These are phyloP conservation scores for Adansonia gregorii DNA, from an alignment of 441 rosid genomes.

Conservation along the genomic window DNA sequence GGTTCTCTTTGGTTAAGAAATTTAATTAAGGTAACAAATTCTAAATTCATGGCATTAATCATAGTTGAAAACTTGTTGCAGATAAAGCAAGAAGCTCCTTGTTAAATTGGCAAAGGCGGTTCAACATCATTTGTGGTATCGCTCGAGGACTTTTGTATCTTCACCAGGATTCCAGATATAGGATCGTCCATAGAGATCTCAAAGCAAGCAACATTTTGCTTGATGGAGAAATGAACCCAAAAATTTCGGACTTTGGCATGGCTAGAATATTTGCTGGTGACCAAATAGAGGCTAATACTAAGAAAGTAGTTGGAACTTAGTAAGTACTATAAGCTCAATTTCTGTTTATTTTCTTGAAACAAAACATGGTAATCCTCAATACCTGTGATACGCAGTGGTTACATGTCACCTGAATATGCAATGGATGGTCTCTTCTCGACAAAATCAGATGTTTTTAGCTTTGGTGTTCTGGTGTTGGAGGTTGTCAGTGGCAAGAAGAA, in stretches of 20 bases:
- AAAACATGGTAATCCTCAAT: background rate
- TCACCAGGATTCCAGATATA: slow-evolving; percentile 70
- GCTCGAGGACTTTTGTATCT: slow-evolving; percentile 73
- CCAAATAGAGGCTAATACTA: slow-evolving; percentile 55
- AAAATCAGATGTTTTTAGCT: slow-evolving; percentile 78
- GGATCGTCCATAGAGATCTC: slow-evolving; percentile 70
- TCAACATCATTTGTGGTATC: slow-evolving; percentile 55
- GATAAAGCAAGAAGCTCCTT: slow-evolving; percentile 24
- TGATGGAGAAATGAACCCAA: slow-evolving; percentile 59
- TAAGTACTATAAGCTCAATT: slow-evolving; percentile 29
- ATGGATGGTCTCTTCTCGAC: slow-evolving; percentile 70
- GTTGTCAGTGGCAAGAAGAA: slow-evolving; percentile 69
- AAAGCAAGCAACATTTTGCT: slow-evolving; percentile 69
- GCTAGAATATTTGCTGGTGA: slow-evolving; percentile 60
- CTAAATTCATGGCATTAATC: background rate
- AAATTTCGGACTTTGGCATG: slow-evolving; percentile 76
- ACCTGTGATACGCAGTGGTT: slow-evolving; percentile 51
- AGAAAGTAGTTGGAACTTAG: slow-evolving; percentile 65
- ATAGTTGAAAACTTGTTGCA: background rate
- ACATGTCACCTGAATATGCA: slow-evolving; percentile 87
- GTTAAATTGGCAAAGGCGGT: slow-evolving; percentile 50
- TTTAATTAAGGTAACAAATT: background rate
- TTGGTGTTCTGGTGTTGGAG: slow-evolving; percentile 74
- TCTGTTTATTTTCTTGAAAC: background rate
- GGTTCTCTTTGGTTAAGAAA: background rate